These are phyloP conservation scores for Pyrus communis DNA, from an alignment of 306 rosid species.

Conservation along the genomic window DNA sequence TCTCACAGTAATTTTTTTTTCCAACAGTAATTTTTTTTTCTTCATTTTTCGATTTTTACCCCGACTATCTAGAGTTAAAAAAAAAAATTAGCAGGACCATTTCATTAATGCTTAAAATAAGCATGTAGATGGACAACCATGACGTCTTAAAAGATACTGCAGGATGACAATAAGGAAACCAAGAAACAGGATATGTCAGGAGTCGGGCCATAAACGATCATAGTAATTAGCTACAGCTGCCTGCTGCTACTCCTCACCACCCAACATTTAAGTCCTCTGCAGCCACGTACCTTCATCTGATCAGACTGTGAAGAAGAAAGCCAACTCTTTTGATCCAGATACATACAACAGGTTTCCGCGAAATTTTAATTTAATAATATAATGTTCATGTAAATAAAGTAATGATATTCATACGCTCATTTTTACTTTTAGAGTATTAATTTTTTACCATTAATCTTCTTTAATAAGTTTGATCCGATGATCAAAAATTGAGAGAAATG, in stretches of 20 bases:
- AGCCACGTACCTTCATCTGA: background rate
- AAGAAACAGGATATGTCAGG: background rate
- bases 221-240: background rate
- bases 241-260: background rate
- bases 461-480: no score
- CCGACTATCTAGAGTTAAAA: background rate
- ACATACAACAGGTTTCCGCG: no score
- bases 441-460: no score
- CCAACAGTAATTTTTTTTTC: no score
- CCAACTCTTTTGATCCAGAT: no score
- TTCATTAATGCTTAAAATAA: background rate
- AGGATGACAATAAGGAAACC: background rate
- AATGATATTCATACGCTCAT: no score
- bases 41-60: background rate
- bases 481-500: accelerated
- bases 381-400: no score
- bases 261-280: background rate
- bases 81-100: background rate
- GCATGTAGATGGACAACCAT: background rate
- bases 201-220: background rate
- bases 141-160: background rate
- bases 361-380: no score
- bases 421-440: no score
- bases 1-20: no score
- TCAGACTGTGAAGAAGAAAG: background rate